Base-by-base conservation (phyloP, 2,329 filamentous ascomycete genomes). In the Fusarium sp. region DNA sequence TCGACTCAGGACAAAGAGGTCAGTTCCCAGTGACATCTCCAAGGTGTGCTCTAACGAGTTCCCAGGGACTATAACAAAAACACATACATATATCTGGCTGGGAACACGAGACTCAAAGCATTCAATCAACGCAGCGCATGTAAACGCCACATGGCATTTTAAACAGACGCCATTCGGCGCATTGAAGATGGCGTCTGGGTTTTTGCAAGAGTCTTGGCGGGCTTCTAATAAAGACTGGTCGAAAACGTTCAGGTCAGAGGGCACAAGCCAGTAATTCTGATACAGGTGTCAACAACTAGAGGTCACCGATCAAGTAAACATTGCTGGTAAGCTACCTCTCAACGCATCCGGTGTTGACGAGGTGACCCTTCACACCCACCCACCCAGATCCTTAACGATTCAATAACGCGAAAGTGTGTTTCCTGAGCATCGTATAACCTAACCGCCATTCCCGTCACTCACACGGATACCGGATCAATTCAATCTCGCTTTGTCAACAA, bases 221-320 rank as follows among this genome's bases (percentile, higher is more conserved):
- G 94, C 83, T 94, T 91, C 74, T 93, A 92, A 56, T 96, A 88
- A 81, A 81, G 93, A 93, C 81, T 93, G 90, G 27, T 95, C 95
- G 76, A 96, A 97, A 75, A 97, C 89, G 82, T 98, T 98, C 70
- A 98, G 87, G 86, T 80, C 82, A 70, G 88, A 96, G 96, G 79
- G 96, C 79, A 96, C 24, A 64, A 42, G 66, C 73, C 62, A 73
- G 67, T 67, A 27, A 70, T 55, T 10, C 17, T 40, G 44, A 24
- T 62, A 60, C 33, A 55, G 53, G 57, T 16, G 12, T 49, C 17
- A 46, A 27, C 22, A 27, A 27, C 22, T 2, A 17, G 2, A 36
- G 58, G 24, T 14, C 60, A 24, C 7, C 78, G 80, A 76, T 27
- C 22, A 16, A 27, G 62, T 97, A 94, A 86, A 96, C 93, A 81